Evolutionary conservation across 1,139 yeast genomes (phyloP), one percentile per base, ranked within the genome.

Genomic region (Taphrina pruni): DNA sequence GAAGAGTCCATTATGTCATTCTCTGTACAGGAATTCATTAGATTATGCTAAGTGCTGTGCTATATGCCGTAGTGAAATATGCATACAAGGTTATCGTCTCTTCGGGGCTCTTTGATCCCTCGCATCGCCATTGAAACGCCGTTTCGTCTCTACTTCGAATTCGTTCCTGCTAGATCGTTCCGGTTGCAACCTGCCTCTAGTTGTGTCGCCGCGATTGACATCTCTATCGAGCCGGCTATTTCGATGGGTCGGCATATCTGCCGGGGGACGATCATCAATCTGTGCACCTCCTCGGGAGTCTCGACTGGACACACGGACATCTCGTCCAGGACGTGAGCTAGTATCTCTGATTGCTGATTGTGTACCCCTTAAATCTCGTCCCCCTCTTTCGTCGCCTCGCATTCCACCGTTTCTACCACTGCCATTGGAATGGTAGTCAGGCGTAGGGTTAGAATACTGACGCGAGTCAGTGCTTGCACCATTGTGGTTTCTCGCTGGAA

Each of bases 71-170:
- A n/a, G 12, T 45, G 20, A 45, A 45, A 12, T 45, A 12, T 45
- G 20, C 48, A 45, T 45, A 45, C 48, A 45, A 45, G 48, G 8
- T 26, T 38, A 26, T 36, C 57, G 41, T 26, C 43, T 11, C 43
- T 54, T 54, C 17, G 20, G 9, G 14, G 57, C 43, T 35, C 57
- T 54, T 17, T 35, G 43, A 14, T 54, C 57, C 35, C 57, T 20
- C 12, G 12, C 21, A 38, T 54, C 57, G 11, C 57, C 57, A 54
- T 11, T 20, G 43, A 11, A 54, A 11, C 57, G 41, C 17, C 57
- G 11, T 38, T 54, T 54, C 1, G 57, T 54, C 26, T 54, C 57
- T 6, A 7, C 12, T n/a, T 54, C 57, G 17, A 7, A 1, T n/a
- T 54, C 57, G 17, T 54, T 38, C 21, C 57, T 54, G 14, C 21